These are phyloP conservation scores for Pugionium dolabratum DNA, from an alignment of 345 rosid genomes.

Conservation along the genomic window DNA sequence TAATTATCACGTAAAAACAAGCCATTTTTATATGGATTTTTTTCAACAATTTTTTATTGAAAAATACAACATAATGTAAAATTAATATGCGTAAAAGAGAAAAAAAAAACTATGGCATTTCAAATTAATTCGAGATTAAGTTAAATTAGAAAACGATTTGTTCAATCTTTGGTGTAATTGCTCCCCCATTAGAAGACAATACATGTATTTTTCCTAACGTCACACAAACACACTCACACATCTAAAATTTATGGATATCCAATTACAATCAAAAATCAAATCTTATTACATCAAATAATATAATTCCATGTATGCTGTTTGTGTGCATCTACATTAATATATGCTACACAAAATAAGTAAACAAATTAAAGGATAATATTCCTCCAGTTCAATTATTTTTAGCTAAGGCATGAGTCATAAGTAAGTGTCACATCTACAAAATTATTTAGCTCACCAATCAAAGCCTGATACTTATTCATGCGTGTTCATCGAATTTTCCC, in stretches of 20 bases:
- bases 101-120: too few species aligned
- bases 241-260: not conserved
- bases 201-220: constrained; percentile 14
- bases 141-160: constrained; percentile 32
- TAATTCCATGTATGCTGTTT: constrained; percentile 21
- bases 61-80: too few species aligned
- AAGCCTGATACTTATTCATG: constrained; percentile 28
- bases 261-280: constrained; percentile 5
- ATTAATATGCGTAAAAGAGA: too few species aligned
- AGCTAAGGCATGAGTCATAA: constrained; percentile 29
- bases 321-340: not conserved
- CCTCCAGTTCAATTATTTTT: not conserved
- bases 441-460: constrained; percentile 38
- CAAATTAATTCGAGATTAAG: constrained; percentile 1
- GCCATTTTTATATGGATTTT: too few species aligned
- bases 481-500: constrained; percentile 27
- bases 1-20: too few species aligned
- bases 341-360: constrained; percentile 21
- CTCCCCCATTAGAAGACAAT: constrained; percentile 35
- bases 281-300: constrained; percentile 23
- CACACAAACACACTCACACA: not conserved
- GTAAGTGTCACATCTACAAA: constrained; percentile 31
- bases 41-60: too few species aligned
- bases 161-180: constrained; percentile 27
- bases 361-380: constrained; percentile 5